Evolutionary conservation across 768 basidiomycete genomes (phyloP), one percentile per base, ranked within the genome.

Genomic region (Amanita polypyramis): DNA sequence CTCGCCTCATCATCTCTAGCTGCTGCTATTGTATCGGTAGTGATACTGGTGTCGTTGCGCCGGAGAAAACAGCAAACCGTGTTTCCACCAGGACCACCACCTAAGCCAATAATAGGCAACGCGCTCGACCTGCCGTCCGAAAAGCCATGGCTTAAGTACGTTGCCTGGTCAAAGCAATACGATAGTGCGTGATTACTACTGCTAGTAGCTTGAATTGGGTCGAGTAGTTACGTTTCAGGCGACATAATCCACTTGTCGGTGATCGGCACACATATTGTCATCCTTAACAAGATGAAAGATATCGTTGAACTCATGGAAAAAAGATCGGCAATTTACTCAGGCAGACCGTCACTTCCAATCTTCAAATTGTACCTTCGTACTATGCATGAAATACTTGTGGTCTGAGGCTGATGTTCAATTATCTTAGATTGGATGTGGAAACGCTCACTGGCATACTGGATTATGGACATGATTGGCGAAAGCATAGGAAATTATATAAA

Each of bases 201-300:
- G 2, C 8, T 19, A 14, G n/a, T 10, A 20, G 6, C 37, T 9
- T 39, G 19, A 4, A 12, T 4, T 14, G n/a, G 2, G 23, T 7
- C 15, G 10, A 12, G 11, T 4, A n/a, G 9, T 35, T 5, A n/a
- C 20, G 14, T 23, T 35, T 35, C 11, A 45, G 44, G 44, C n/a
- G 34, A 45, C 14, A 45, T 35, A 12, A 45, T 45, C 12, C 44
- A 45, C n/a, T 14, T 45, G n/a, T 32, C 21, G n/a, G 46, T 36
- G 2, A 11, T 47, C 5, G 21, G 21, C 20, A 39, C 9, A 1
- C 46, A 47, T 11, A 20, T 47, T 5, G 23, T 47, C 3, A 20
- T 47, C 11, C 46, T 47, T 2, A 25, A 39, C 23, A 41, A 47
- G 37, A 25, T 39, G 46, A 37, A 47, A 40, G 46, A 47, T 19